phyloP scores from a whole-genome alignment of 2,329 filamentous ascomycete genomes.

The Fusarium stilboides region DNA sequence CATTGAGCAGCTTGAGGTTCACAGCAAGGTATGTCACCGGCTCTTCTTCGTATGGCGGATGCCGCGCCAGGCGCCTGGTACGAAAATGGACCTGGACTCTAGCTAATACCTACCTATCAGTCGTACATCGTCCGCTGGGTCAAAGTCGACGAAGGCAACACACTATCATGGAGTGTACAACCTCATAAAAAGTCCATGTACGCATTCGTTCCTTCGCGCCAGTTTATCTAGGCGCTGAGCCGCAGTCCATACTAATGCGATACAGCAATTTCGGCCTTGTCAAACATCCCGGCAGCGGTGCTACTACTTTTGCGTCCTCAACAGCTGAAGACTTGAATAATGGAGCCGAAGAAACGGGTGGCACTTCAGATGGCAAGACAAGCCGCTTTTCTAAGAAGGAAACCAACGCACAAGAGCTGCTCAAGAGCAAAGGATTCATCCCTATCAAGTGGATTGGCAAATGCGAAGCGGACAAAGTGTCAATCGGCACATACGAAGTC shows the following conservation, averaged over 20 bases:
- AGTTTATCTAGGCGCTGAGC: not conserved
- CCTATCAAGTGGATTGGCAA: slow-evolving; percentile 90
- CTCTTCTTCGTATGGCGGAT: not conserved
- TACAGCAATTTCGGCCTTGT: slow-evolving; percentile 93
- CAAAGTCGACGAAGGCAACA: slow-evolving; percentile 89
- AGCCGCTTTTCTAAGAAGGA: slow-evolving; percentile 70
- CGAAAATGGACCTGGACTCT: slow-evolving; percentile 2
- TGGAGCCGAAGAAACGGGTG: slow-evolving; percentile 64
- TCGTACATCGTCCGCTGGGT: slow-evolving; percentile 99
- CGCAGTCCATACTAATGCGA: slow-evolving; percentile 33
- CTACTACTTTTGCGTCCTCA: slow-evolving; percentile 62
- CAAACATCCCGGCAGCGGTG: slow-evolving; percentile 88
- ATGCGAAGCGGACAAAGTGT: slow-evolving; percentile 96
- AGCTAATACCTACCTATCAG: slow-evolving; percentile 65
- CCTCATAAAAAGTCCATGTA: slow-evolving; percentile 97
- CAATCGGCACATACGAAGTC: slow-evolving; percentile 90
- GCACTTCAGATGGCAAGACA: slow-evolving; percentile 62
- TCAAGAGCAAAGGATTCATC: slow-evolving; percentile 77
- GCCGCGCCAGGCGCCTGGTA: not conserved
- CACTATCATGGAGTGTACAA: slow-evolving; percentile 97
- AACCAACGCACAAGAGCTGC: slow-evolving; percentile 73
- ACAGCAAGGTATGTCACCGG: slow-evolving; percentile 83
- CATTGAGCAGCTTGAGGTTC: slow-evolving; percentile 96
- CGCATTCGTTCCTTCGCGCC: slow-evolving; percentile 41
- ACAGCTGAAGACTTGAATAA: slow-evolving; percentile 61